Evolutionary conservation across 2,329 filamentous ascomycete genomes (phyloP).

Genomic region (Coniochaeta prunicola): DNA sequence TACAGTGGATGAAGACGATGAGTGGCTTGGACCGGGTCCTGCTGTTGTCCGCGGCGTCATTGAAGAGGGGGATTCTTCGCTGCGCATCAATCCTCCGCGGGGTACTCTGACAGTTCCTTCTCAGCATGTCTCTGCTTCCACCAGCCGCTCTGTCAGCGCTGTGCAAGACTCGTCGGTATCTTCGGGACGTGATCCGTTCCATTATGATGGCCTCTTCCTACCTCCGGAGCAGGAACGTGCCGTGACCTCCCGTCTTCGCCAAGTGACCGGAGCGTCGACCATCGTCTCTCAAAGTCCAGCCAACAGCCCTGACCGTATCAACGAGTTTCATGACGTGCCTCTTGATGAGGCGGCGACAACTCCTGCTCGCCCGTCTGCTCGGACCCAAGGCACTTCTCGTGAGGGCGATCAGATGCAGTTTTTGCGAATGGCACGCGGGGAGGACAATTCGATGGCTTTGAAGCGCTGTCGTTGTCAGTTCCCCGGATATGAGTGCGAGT

Average conservation of each 20-base stretch:
- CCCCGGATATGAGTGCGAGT: background rate
- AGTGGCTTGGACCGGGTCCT: background rate
- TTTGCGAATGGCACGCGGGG: background rate
- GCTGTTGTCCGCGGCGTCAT: background rate
- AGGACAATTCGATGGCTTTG: background rate
- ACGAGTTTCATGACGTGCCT: background rate
- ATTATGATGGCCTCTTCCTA: background rate
- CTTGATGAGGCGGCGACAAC: background rate
- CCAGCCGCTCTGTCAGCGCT: background rate
- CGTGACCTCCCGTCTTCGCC: background rate
- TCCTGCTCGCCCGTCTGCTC: background rate
- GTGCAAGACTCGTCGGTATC: background rate
- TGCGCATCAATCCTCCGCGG: background rate
- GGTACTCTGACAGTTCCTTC: background rate
- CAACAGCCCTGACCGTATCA: background rate
- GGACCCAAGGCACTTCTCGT: no score
- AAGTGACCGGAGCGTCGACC: background rate
- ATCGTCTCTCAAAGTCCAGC: background rate
- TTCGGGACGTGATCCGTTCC: background rate
- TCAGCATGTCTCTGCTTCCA: background rate
- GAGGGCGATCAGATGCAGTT: background rate
- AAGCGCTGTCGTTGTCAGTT: background rate
- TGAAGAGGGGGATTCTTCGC: background rate
- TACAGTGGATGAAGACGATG: background rate
- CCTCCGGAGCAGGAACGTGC: background rate